phyloP scores from a whole-genome alignment of 148 eudicot genomes.

The Dianthus caryophyllus region DNA sequence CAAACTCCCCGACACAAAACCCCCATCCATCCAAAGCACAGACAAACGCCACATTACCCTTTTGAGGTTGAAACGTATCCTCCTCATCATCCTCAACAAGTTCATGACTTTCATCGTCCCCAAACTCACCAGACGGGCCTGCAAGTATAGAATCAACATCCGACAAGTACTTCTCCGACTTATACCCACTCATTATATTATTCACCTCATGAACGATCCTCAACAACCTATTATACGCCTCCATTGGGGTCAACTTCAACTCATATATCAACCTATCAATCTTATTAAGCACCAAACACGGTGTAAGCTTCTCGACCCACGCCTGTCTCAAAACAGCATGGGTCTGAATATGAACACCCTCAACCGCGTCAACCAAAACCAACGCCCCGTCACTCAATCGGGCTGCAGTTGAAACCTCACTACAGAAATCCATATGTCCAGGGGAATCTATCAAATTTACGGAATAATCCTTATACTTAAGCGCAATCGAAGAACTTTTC shows the following conservation, averaged over 20 bases:
- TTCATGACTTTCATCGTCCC: constrained; percentile 49
- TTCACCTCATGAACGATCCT: constrained; percentile 94
- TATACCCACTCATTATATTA: constrained; percentile 72
- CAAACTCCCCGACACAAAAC: constrained; percentile 68
- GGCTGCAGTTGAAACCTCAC: constrained; percentile 95
- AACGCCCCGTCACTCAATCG: constrained; percentile 89
- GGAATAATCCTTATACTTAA: constrained; percentile 39
- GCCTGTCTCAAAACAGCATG: constrained; percentile 94
- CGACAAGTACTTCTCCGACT: constrained; percentile 85
- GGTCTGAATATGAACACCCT: constrained; percentile 97
- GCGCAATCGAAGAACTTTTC: constrained; percentile 83
- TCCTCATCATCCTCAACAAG: constrained; percentile 78
- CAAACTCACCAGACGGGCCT: constrained; percentile 38
- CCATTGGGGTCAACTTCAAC: constrained; percentile 72
- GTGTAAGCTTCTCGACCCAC: constrained; percentile 88
- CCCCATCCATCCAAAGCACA: constrained; percentile 99
- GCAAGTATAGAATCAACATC: constrained; percentile 88
- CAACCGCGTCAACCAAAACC: constrained; percentile 86
- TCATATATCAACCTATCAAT: constrained; percentile 86
- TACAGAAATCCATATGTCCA: constrained; percentile 95
- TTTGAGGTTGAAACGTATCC: constrained; percentile 86
- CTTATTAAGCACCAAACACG: constrained; percentile 89
- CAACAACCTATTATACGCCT: constrained; percentile 65
- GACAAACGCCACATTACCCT: constrained; percentile 88
- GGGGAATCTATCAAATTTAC: constrained; percentile 90